Evolutionary conservation across 768 basidiomycete genomes (phyloP), one percentile per base, ranked within the genome.

Genomic region (Boletellus sp.): DNA sequence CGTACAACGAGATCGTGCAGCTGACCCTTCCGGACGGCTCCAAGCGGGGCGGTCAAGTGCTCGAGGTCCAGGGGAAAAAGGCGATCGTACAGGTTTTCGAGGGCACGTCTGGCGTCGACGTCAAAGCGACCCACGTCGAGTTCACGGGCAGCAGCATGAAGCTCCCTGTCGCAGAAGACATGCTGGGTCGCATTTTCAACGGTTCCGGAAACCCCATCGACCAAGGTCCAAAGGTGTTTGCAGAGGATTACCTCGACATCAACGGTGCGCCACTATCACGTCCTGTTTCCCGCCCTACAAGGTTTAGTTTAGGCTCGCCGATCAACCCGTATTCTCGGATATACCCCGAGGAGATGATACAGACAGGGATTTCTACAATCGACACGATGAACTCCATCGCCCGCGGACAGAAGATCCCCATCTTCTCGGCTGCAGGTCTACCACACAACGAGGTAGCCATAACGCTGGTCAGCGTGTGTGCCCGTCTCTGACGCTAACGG

Each of bases 321-420:
- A 99, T 98, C 74, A 99, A 95, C 70, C 93, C 93, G 19, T 95
- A 85, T 70, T 91, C 90, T 54, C 94, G 96, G 68, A 98, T 97
- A 74, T 98, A 99, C 75, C 96, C 96, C 52, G 96, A 98, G 72
- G 96, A 99, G 74, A 99, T 99, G 96, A 98, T 99, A 56, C 96
- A 99, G 72, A 99, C 96, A 32, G 96, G 96, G 72, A 98, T 98
- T 64, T 99, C 96, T 38, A 99, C 96, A 22, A 94, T 95, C 65
- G 93, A 95, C 68, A 83, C 83, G 37, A 95, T 95, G 93, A 94
- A 99, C 74, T 95, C 95, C 50, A 99, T 99, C 67, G 96, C 96
- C 53, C 93, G 96, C 74, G 96, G 96, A 12, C 96, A 99, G 73
- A 99, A 99, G 82, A 98, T 99, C 58, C 96, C 96, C 53, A 99